phyloP scores from a whole-genome alignment of 176 grass and related monocot genomes.

The Musa schizocarpa region DNA sequence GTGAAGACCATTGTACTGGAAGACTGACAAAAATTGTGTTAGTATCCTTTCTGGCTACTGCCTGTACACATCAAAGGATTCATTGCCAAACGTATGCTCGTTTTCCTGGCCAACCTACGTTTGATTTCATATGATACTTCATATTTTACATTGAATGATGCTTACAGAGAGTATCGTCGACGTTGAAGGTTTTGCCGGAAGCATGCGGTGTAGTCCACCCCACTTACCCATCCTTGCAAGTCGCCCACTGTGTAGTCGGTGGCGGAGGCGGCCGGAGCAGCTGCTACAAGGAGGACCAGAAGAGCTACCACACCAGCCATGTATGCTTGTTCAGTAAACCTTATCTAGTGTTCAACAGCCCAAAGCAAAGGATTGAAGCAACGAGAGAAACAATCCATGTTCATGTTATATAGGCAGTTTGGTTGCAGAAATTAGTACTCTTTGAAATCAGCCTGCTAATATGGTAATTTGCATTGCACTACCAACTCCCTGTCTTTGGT shows the following conservation, averaged over 20 bases:
- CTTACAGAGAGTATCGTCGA: conserved; percentile 60
- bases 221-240: conserved; percentile 56
- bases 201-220: conserved; percentile 54
- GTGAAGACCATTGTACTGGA: conserved; percentile 60
- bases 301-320: conserved; percentile 38
- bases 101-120: too few species aligned
- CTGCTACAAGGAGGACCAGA: conserved; percentile 28
- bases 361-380: too few species aligned
- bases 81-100: not conserved
- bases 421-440: too few species aligned
- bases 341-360: too few species aligned
- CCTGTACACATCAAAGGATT: not conserved
- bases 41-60: not conserved
- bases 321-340: too few species aligned
- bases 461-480: too few species aligned
- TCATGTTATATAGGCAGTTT: too few species aligned
- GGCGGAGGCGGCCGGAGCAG: conserved; percentile 37
- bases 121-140: not conserved
- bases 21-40: conserved; percentile 32
- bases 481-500: too few species aligned
- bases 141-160: not conserved
- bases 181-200: conserved; percentile 46
- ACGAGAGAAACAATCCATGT: too few species aligned
- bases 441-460: too few species aligned
- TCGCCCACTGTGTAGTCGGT: conserved; percentile 65